Base-by-base conservation (phyloP, 2,329 filamentous ascomycete species). In the Raffaelea albimanens region DNA sequence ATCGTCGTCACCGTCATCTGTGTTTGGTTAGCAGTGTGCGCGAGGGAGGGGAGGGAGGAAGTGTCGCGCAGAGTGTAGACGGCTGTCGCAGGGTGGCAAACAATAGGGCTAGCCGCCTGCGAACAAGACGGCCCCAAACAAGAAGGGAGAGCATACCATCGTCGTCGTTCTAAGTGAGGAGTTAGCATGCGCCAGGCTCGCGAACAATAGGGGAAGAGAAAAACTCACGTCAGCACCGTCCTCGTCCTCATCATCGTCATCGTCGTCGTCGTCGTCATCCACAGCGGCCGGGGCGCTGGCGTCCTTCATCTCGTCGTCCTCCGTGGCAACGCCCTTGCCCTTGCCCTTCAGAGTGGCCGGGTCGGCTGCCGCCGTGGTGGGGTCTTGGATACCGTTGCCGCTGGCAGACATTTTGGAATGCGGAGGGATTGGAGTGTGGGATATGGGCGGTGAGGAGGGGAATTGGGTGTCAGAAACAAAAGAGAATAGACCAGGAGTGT, bases 241-340 rank as follows among this genome's bases (percentile, higher is more conserved):
- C 38, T 90, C 85, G 16, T 84, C 81, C 46, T 79, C 80, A 18
- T 87, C 84, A 1, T 87, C 78, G 21, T 84, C 83, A 56, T 87
- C 77, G 19, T 72, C 75, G 39, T 74, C 79, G 45, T 83, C 83
- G 45, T 89, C 84, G 20, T 82, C 80, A 43, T 78, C 80, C 25
- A 87, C 84, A 2, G 88, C 79, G 29, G 85, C 84, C 57, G 88
- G 84, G 40, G 83, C 85, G 78, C 88, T 85, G 61, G 75, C 74
- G 60, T 79, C 68, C 57, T 85, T 80, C 55, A 80, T 70, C 39
- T 66, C 65, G 45, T 67, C 62, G 52, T 76, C 67, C 55, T 69
- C 67, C 44, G 70, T 62, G 44, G 79, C 76, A 38, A 69, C 63
- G 38, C 78, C 82, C 75, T 95, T 95, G 71, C 88, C 88, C 76